Conservation (phyloP, 1,139 yeast genomes). For the Protomyces inundatus region DNA sequence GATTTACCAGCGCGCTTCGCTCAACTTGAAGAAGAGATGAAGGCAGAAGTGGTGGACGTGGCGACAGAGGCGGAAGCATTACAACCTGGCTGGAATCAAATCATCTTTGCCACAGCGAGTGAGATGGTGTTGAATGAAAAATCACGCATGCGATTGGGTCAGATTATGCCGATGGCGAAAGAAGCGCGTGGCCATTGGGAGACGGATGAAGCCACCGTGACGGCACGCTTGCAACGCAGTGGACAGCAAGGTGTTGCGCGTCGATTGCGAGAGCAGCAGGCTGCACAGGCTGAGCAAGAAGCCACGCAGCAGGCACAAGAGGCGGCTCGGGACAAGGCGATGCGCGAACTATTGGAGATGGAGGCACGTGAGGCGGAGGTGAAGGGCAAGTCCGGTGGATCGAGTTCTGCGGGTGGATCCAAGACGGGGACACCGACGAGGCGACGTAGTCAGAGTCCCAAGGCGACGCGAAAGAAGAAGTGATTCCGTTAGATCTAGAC, state of each 20-base stretch:
- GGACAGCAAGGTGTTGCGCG: slow-evolving; percentile 1
- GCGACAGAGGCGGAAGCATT: slow-evolving; percentile 68
- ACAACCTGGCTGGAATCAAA: slow-evolving; percentile 75
- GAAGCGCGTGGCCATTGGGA: slow-evolving; percentile 1
- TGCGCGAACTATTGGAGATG: slow-evolving; percentile 14
- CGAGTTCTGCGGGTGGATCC: too few relatives aligned
- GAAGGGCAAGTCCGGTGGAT: not conserved
- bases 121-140: slow-evolving; percentile 48
- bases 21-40: slow-evolving; percentile 70
- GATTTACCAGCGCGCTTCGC: slow-evolving; percentile 75
- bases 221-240: slow-evolving; percentile 4
- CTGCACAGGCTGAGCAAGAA: not conserved
- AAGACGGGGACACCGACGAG: not conserved
- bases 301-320: not conserved
- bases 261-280: not conserved
- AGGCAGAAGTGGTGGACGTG: slow-evolving; percentile 71
- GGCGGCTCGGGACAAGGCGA: slow-evolving; percentile 9
- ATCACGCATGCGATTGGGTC: slow-evolving; percentile 16
- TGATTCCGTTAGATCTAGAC: not conserved
- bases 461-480: not conserved
- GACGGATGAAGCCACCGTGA: not conserved
- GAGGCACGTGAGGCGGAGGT: slow-evolving; percentile 5
- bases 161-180: slow-evolving; percentile 25
- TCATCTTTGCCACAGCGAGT: slow-evolving; percentile 71
- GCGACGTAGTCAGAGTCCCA: not conserved